These are phyloP conservation scores for Lactuca saligna DNA, from an alignment of 129 eudicot species.

Conservation along the genomic window DNA sequence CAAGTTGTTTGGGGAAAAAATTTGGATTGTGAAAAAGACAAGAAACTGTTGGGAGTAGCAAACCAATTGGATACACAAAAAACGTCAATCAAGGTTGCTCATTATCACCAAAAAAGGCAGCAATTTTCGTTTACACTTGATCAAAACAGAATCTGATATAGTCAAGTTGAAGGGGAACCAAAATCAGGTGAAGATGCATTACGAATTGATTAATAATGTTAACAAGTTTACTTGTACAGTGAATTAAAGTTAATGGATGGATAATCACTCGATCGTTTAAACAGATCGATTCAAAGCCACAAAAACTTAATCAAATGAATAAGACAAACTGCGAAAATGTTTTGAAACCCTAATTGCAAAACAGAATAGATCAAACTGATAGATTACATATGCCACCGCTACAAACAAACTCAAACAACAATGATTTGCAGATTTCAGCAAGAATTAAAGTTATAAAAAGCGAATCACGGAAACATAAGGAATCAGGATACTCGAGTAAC, in stretches of 20 bases:
- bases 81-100: background rate
- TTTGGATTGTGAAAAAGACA: background rate
- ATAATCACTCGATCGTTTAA: conserved; percentile 8
- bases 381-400: conserved; percentile 4
- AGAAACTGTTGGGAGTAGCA: conserved; percentile 4
- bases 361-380: conserved; percentile 1
- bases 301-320: background rate
- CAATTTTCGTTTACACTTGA: too few species aligned
- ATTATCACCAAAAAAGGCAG: too few species aligned
- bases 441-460: background rate
- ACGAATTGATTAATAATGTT: background rate
- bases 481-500: conserved; percentile 1
- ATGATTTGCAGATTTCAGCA: conserved; percentile 9
- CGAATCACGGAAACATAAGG: background rate
- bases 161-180: background rate
- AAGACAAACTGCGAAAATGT: background rate
- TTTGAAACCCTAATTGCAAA: conserved; percentile 7
- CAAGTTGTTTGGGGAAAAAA: background rate
- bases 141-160: too few species aligned
- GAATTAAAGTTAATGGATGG: too few species aligned
- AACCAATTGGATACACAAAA: background rate
- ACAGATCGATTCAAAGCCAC: conserved; percentile 13
- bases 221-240: too few species aligned
- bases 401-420: conserved; percentile 11
- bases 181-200: conserved; percentile 8